A percentile compares a stretch with the other conserved stretches of the same genome.
Evolutionary conservation across 2,329 filamentous ascomycete genomes (phyloP).

Genomic region (Cladosporium sp.): DNA sequence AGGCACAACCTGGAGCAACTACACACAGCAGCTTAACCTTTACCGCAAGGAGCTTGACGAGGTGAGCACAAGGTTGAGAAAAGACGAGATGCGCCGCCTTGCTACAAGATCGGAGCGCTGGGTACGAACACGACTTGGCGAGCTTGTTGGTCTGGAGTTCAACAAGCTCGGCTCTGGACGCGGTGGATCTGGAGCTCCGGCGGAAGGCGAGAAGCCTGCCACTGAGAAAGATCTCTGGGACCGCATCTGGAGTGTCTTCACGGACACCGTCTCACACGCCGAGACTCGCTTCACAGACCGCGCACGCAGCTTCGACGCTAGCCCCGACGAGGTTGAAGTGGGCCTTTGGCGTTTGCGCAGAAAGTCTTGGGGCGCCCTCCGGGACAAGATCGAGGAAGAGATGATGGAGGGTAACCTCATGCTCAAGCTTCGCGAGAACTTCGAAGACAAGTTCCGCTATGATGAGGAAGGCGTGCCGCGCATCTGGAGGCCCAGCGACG

Average conservation of each 20-base stretch:
- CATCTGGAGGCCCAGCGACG: slow-evolving; percentile 94
- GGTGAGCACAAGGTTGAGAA: slow-evolving; percentile 76
- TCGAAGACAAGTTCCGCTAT: slow-evolving; percentile 98
- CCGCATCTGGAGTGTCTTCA: slow-evolving; percentile 85
- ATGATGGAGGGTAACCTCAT: slow-evolving; percentile 97
- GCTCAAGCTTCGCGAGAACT: slow-evolving; percentile 93
- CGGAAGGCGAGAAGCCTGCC: slow-evolving; percentile 66
- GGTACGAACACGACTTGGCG: slow-evolving; percentile 81
- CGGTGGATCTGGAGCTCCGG: slow-evolving; percentile 75
- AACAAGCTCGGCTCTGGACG: slow-evolving; percentile 90
- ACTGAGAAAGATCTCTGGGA: slow-evolving; percentile 91
- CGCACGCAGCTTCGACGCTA: slow-evolving; percentile 90
- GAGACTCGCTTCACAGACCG: slow-evolving; percentile 81
- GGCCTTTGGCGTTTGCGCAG: slow-evolving; percentile 88
- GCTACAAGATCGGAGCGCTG: slow-evolving; percentile 89
- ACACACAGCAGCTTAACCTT: slow-evolving; percentile 70
- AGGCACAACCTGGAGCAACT: slow-evolving; percentile 82
- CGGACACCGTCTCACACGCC: slow-evolving; percentile 75
- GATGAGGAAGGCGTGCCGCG: slow-evolving; percentile 90
- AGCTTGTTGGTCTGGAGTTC: slow-evolving; percentile 88
- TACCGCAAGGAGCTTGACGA: slow-evolving; percentile 90
- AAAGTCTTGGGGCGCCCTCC: slow-evolving; percentile 89
- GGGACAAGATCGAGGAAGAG: slow-evolving; percentile 91
- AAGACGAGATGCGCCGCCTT: slow-evolving; percentile 92
- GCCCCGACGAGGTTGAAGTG: slow-evolving; percentile 82